Percentiles rank a stretch among this genome's conserved stretches.
These are phyloP conservation scores for Lactarius tabidus DNA, from an alignment of 768 basidiomycete genomes.

Conservation along the genomic window DNA sequence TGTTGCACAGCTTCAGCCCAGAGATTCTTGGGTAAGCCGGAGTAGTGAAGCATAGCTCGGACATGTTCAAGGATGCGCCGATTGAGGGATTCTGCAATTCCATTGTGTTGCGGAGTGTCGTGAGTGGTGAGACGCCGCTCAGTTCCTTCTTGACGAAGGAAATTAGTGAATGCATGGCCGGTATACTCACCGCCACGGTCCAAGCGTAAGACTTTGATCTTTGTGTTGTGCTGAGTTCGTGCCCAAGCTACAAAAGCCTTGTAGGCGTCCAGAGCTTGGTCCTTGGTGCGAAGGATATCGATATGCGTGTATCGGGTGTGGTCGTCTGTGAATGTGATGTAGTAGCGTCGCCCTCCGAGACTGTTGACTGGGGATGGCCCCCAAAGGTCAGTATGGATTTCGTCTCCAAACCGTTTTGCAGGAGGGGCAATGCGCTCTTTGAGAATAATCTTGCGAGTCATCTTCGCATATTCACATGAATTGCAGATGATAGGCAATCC, in stretches of 20 bases:
- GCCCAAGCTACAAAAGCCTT: background rate
- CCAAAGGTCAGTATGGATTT: slow-evolving; percentile 1
- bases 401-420: background rate
- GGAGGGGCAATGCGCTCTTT: background rate
- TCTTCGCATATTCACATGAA: slow-evolving; percentile 9
- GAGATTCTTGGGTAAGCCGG: slow-evolving; percentile 25
- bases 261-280: background rate
- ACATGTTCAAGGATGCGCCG: background rate
- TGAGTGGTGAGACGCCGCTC: background rate
- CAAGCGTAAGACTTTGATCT: background rate
- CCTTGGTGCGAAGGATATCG: background rate
- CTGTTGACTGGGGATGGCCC: background rate
- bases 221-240: background rate
- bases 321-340: background rate
- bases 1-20: slow-evolving; percentile 31
- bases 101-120: slow-evolving; percentile 1
- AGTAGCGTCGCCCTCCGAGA: background rate
- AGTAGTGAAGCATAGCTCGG: background rate
- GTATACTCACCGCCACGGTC: background rate
- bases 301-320: background rate
- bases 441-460: background rate
- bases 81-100: background rate
- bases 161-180: background rate
- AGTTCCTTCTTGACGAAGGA: background rate
- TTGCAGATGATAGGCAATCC: slow-evolving; percentile 34